These are phyloP conservation scores for Musa schizocarpa DNA, from an alignment of 176 grass and related monocot species.

Conservation along the genomic window DNA sequence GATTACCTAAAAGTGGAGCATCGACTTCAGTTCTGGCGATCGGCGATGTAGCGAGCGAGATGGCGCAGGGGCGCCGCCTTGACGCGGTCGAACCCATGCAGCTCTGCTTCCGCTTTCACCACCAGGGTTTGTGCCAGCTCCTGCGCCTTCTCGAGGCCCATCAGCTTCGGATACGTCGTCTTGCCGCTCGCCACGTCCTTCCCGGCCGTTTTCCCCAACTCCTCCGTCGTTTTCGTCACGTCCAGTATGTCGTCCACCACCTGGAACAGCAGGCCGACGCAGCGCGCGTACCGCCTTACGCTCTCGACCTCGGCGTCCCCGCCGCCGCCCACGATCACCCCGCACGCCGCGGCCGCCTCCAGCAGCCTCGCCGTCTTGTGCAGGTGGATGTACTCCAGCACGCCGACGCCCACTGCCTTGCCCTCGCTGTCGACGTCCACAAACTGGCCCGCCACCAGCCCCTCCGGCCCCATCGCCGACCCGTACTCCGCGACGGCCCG, in stretches of 20 bases:
- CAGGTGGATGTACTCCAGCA: slow-evolving; percentile 39
- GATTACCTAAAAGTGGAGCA: no score
- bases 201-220: slow-evolving; percentile 40
- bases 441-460: slow-evolving; percentile 29
- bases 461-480: slow-evolving; percentile 9
- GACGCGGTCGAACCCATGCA: slow-evolving; percentile 19
- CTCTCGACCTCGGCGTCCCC: slow-evolving; percentile 16
- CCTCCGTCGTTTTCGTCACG: slow-evolving; percentile 19
- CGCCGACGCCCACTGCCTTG: slow-evolving; percentile 3
- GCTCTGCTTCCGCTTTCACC: slow-evolving; percentile 22
- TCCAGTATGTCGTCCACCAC: no score
- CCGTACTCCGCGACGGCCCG: slow-evolving; percentile 34
- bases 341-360: no score
- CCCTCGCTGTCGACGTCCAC: slow-evolving; percentile 29
- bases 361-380: slow-evolving; percentile 42
- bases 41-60: slow-evolving; percentile 33
- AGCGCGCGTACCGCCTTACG: slow-evolving; percentile 25
- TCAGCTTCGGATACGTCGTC: slow-evolving; percentile 37
- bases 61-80: slow-evolving; percentile 28
- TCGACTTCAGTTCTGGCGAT: slow-evolving; percentile 18
- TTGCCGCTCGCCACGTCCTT: slow-evolving; percentile 36
- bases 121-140: slow-evolving; percentile 22
- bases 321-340: no score
- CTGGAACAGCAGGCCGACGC: slow-evolving; percentile 17
- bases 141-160: slow-evolving; percentile 26